These are phyloP conservation scores for Coemansia sp. DNA, from an alignment of 192 early-diverging fungal genomes.

Conservation along the genomic window DNA sequence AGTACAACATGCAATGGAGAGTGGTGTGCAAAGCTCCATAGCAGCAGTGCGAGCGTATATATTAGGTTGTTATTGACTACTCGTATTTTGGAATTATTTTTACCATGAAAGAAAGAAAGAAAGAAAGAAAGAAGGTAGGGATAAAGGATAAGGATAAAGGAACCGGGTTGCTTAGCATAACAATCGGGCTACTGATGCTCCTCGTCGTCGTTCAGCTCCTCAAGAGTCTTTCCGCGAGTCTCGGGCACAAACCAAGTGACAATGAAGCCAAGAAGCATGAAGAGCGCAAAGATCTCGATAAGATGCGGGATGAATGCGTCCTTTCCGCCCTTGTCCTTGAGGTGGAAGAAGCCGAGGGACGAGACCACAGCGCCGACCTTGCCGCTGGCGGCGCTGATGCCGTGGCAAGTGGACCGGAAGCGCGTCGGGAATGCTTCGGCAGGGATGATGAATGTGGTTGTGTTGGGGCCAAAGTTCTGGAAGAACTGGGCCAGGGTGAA, in stretches of 20 bases:
- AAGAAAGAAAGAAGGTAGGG: too few species aligned
- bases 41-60: too few species aligned
- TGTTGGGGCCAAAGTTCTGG: slow-evolving; percentile 96
- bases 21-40: too few species aligned
- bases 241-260: slow-evolving; percentile 1
- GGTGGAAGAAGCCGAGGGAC: slow-evolving; percentile 65
- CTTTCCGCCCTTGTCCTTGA: slow-evolving; percentile 68
- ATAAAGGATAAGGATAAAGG: too few species aligned
- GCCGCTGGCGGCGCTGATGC: slow-evolving; percentile 76
- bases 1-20: too few species aligned
- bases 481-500: slow-evolving; percentile 70
- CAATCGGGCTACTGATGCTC: background rate
- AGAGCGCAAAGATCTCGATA: slow-evolving; percentile 54
- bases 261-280: slow-evolving; percentile 3
- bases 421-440: slow-evolving; percentile 79
- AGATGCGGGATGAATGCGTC: slow-evolving; percentile 62
- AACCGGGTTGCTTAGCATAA: too few species aligned
- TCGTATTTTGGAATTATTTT: too few species aligned
- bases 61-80: too few species aligned
- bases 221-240: slow-evolving; percentile 7
- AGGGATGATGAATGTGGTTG: slow-evolving; percentile 82
- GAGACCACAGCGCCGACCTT: slow-evolving; percentile 76
- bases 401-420: slow-evolving; percentile 77
- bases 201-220: slow-evolving; percentile 10
- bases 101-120: too few species aligned